Percentiles rank a stretch among this genome's conserved stretches.
phyloP scores from a whole-genome alignment of 768 basidiomycete species.

The Tricholoma flavovirens region DNA sequence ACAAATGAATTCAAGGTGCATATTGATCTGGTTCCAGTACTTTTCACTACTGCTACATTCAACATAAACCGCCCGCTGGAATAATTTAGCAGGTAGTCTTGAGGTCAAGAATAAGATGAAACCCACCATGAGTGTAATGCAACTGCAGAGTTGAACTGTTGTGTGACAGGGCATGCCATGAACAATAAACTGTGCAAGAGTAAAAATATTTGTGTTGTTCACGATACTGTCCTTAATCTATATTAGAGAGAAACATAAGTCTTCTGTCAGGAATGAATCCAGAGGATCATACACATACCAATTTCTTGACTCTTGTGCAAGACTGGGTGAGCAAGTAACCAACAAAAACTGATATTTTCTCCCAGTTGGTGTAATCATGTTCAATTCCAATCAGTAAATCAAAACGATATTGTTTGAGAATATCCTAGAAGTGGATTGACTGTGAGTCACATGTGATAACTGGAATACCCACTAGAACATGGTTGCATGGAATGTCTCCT shows the following conservation, averaged over 20 bases:
- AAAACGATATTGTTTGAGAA: neutral
- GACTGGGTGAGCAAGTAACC: too few species aligned
- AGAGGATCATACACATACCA: neutral
- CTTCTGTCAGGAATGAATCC: neutral
- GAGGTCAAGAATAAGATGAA: neutral
- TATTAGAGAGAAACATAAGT: neutral
- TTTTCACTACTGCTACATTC: neutral
- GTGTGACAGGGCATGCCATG: neutral
- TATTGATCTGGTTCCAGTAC: neutral
- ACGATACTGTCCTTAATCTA: neutral
- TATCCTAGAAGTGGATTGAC: neutral
- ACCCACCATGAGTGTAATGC: neutral
- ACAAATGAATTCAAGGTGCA: neutral
- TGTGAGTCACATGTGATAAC: neutral
- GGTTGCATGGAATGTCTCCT: neutral
- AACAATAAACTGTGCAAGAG: neutral
- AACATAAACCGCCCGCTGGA: neutral
- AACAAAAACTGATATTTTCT: neutral
- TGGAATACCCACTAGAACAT: neutral
- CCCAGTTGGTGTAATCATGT: neutral
- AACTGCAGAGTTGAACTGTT: neutral
- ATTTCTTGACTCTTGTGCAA: too few species aligned
- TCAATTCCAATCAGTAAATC: neutral
- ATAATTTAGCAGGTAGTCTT: neutral
- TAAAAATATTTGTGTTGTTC: neutral